phyloP scores from a whole-genome alignment of 2,329 filamentous ascomycete species.

The Apiospora phragmitis region DNA sequence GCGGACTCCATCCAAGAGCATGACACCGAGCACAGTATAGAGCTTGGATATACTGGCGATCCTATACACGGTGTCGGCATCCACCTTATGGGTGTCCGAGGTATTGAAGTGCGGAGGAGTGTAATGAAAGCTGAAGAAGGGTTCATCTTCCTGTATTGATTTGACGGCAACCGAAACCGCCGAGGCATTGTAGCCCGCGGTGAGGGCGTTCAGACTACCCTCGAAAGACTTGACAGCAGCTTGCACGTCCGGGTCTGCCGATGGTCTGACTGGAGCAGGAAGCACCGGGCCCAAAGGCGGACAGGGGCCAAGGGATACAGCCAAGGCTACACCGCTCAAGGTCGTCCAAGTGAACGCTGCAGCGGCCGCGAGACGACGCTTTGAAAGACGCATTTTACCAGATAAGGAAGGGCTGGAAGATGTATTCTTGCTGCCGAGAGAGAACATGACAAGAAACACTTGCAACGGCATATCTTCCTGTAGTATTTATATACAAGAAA shows the following conservation, averaged over 20 bases:
- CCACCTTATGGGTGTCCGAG: constrained; percentile 21
- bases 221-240: background rate
- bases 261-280: background rate
- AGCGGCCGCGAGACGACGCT: background rate
- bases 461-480: background rate
- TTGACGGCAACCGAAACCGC: constrained; percentile 37
- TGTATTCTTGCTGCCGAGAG: background rate
- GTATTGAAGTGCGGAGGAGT: constrained; percentile 17
- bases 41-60: constrained; percentile 34
- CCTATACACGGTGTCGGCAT: constrained; percentile 30
- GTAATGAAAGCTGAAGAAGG: constrained; percentile 31
- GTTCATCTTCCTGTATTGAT: constrained; percentile 24
- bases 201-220: background rate
- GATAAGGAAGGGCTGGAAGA: background rate
- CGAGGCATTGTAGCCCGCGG: constrained; percentile 28
- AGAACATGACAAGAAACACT: background rate
- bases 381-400: background rate
- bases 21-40: constrained; percentile 31
- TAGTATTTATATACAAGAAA: background rate
- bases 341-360: background rate
- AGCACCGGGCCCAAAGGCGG: background rate
- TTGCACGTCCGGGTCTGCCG: background rate
- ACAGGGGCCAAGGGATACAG: background rate
- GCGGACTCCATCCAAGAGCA: constrained; percentile 29
- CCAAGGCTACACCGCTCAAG: background rate